Percentiles rank a stretch among this genome's conserved stretches.
Evolutionary conservation across 345 rosid genomes (phyloP).

Genomic region (Nephelium lappaceum): DNA sequence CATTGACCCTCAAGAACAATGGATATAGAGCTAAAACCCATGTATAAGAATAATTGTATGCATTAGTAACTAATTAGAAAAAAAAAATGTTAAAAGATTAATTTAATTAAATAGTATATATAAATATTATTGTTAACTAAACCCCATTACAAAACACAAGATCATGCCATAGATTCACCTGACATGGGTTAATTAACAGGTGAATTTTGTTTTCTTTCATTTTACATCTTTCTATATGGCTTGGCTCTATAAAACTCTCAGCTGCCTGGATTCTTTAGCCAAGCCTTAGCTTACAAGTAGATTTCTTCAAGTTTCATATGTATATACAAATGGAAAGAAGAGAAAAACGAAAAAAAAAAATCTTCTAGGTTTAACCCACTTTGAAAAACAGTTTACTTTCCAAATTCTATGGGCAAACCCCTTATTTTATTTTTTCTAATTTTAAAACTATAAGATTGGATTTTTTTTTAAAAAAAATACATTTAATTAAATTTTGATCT

Average conservation of each 20-base stretch:
- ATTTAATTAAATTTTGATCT: neutral
- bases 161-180: slow-evolving; percentile 14
- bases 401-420: too few species aligned
- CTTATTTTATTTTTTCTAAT: too few species aligned
- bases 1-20: slow-evolving; percentile 32
- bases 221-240: slow-evolving; percentile 10
- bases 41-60: slow-evolving; percentile 4
- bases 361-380: too few species aligned
- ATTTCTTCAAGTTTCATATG: too few species aligned
- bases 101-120: too few species aligned
- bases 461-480: too few species aligned
- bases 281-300: neutral
- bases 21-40: slow-evolving; percentile 33
- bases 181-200: slow-evolving; percentile 12
- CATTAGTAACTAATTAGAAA: slow-evolving; percentile 7
- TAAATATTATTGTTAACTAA: slow-evolving; percentile 5
- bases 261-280: neutral
- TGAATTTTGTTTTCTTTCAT: slow-evolving; percentile 14
- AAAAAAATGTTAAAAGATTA: neutral
- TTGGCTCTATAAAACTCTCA: slow-evolving; percentile 7
- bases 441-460: neutral
- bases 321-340: too few species aligned
- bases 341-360: too few species aligned
- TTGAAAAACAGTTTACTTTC: neutral
- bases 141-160: neutral